These are phyloP conservation scores for Mikania micrantha DNA, from an alignment of 129 eudicot species.

Conservation along the genomic window DNA sequence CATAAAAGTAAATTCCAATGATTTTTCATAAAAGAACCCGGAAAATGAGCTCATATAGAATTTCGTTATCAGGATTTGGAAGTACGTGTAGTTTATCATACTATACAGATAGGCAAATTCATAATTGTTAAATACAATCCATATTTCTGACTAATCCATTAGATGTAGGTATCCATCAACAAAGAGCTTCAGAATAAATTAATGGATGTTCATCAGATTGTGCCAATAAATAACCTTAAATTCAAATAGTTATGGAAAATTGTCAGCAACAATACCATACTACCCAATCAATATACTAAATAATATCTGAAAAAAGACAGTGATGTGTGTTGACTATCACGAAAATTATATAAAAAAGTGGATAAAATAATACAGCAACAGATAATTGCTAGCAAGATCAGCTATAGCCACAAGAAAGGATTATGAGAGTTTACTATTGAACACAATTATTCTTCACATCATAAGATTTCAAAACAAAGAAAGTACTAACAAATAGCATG, in stretches of 20 bases:
- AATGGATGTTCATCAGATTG: background rate
- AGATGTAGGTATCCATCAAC: background rate
- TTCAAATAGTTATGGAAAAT: too few relatives aligned
- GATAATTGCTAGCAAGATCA: constrained; percentile 12
- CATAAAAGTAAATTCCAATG: background rate
- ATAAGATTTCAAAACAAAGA: constrained; percentile 4
- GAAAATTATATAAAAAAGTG: background rate
- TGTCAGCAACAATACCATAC: background rate
- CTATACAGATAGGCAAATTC: constrained; percentile 5
- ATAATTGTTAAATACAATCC: background rate
- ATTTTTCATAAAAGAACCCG: constrained; percentile 3
- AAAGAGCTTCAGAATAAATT: background rate
- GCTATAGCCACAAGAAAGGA: constrained; percentile 5
- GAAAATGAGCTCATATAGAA: background rate
- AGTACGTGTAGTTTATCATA: background rate
- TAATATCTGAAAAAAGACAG: background rate
- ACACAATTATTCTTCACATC: constrained; percentile 2
- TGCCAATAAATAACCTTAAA: background rate
- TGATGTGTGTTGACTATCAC: background rate
- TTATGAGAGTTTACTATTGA: constrained; percentile 15
- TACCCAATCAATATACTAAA: background rate
- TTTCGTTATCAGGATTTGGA: background rate
- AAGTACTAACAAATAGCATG: constrained; percentile 4
- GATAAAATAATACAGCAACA: background rate
- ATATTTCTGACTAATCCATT: background rate